Base-by-base conservation (phyloP, 371 early-diverging fungal genomes). In the Mucor ambiguus region DNA sequence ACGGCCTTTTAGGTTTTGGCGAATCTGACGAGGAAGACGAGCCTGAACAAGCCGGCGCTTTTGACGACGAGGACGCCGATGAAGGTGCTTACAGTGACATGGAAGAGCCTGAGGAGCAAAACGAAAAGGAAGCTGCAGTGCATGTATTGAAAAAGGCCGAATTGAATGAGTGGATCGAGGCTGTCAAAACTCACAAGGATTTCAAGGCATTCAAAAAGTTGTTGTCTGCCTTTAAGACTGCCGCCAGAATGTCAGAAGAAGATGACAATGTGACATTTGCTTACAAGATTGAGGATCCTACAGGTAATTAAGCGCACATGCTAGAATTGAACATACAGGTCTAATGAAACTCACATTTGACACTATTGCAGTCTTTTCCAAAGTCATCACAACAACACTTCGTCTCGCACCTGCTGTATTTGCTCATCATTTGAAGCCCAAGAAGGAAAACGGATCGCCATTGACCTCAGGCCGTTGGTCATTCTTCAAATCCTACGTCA, bases 171-270 rank as follows among this genome's bases (percentile, higher is more conserved):
- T 96, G 96, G 96, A 85, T 90, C 69, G 63, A 85, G 10, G 78
- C 83, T 30, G 70, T 95, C 37, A 79, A 75, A 18, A 54, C 78
- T 46, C 75, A 73, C 22, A 61, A 69, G 9, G 67, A 70, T 37
- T 60, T 78, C 33, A 75, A 70, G n/a, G 67, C 70, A 4, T 76
- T 92, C 52, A 89, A 90, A 64, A 85, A 87, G 60, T 73, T 95
- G 37, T 70, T 96, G 29, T 73, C 91, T 33, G 97, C 96, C 4
- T 93, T 96, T 79, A 89, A 91, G 59, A 87, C 93, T 5, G 95
- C 93, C 10, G 87, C 92, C 44, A 88, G 89, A 60, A 85, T 90
- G 80, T 89, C 91, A 24, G 92, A 94, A 64, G 89, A 90, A 58
- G 79, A 83, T 38, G 82, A 77, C 33, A 69, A 74, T 1, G 75